Percentiles rank a stretch among this genome's conserved stretches.
Evolutionary conservation across 2,329 filamentous ascomycete genomes (phyloP).

Genomic region (Aspergillus phoenicis): DNA sequence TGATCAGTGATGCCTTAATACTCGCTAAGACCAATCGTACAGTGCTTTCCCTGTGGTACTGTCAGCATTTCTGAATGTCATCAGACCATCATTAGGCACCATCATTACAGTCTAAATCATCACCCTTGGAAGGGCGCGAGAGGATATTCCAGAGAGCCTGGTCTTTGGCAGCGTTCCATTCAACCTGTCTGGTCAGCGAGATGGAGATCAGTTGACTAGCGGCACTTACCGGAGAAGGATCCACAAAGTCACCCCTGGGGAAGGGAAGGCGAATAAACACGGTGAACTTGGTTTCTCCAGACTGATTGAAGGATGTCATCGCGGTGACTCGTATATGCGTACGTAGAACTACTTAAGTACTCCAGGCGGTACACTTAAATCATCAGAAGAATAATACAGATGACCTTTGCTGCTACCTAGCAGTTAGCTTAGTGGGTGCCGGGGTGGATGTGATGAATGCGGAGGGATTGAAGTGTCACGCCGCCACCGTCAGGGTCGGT

Average conservation of each 20-base stretch:
- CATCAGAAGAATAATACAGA: no score
- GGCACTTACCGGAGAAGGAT: constrained; percentile 75
- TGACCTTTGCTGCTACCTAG: no score
- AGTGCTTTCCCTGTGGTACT: constrained; percentile 68
- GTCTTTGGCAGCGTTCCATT: constrained; percentile 88
- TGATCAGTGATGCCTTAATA: neutral
- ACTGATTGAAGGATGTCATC: constrained; percentile 21
- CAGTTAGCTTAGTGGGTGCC: no score
- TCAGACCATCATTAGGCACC: neutral
- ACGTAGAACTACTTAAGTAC: no score
- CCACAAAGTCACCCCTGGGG: constrained; percentile 80
- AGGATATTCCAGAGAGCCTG: constrained; percentile 87
- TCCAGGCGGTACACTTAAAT: no score
- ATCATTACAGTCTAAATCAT: constrained; percentile 77
- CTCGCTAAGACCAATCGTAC: constrained; percentile 49
- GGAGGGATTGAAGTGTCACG: no score
- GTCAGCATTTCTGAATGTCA: constrained; percentile 12
- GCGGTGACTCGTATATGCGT: neutral
- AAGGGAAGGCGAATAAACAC: constrained; percentile 91
- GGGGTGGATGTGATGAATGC: no score
- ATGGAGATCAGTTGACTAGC: neutral
- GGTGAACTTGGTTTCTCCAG: constrained; percentile 54
- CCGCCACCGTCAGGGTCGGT: no score
- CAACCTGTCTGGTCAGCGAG: constrained; percentile 59
- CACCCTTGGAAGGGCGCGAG: constrained; percentile 75